These are phyloP conservation scores for Remersonia thermophila DNA, from an alignment of 2,329 filamentous ascomycete genomes.

Conservation along the genomic window DNA sequence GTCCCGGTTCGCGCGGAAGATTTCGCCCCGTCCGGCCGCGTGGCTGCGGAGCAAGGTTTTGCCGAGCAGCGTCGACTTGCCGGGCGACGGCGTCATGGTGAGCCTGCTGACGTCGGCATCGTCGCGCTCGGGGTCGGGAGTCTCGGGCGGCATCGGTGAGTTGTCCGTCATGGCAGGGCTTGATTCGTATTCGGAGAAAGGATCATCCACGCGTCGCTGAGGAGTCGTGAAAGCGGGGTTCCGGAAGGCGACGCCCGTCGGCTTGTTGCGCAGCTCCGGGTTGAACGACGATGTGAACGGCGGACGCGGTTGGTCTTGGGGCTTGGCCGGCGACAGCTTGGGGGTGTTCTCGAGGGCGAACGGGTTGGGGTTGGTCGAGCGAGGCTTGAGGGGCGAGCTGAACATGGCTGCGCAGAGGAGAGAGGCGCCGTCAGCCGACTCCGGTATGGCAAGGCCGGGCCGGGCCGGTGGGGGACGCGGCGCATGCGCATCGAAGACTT, in stretches of 20 bases:
- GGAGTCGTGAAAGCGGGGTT: slow-evolving; percentile 55
- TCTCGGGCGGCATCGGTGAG: slow-evolving; percentile 40
- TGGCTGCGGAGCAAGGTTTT: slow-evolving; percentile 26
- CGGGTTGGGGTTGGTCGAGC: slow-evolving; percentile 14
- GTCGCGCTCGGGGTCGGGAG: slow-evolving; percentile 37
- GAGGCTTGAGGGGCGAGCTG: slow-evolving; percentile 16
- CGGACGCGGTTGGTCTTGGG: slow-evolving; percentile 27
- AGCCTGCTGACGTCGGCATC: slow-evolving; percentile 31
- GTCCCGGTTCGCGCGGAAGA: slow-evolving; percentile 38
- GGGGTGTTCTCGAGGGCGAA: slow-evolving; percentile 13
- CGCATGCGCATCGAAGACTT: too few relatives aligned
- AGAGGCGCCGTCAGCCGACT: slow-evolving; percentile 5
- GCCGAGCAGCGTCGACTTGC: slow-evolving; percentile 36
- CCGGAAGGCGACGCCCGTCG: slow-evolving; percentile 41
- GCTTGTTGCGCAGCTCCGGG: slow-evolving; percentile 29
- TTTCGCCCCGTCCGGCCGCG: slow-evolving; percentile 52
- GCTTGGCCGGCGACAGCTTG: slow-evolving; percentile 18
- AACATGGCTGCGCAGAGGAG: slow-evolving; percentile 15
- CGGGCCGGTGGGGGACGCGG: too few relatives aligned
- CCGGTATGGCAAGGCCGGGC: too few relatives aligned
- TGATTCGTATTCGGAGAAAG: slow-evolving; percentile 43
- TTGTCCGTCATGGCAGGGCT: slow-evolving; percentile 47
- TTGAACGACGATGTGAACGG: slow-evolving; percentile 36
- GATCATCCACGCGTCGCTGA: slow-evolving; percentile 42
- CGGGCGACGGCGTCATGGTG: slow-evolving; percentile 36